Conservation (phyloP, 495 filamentous ascomycete genomes). For the Penicillium alfredii region DNA sequence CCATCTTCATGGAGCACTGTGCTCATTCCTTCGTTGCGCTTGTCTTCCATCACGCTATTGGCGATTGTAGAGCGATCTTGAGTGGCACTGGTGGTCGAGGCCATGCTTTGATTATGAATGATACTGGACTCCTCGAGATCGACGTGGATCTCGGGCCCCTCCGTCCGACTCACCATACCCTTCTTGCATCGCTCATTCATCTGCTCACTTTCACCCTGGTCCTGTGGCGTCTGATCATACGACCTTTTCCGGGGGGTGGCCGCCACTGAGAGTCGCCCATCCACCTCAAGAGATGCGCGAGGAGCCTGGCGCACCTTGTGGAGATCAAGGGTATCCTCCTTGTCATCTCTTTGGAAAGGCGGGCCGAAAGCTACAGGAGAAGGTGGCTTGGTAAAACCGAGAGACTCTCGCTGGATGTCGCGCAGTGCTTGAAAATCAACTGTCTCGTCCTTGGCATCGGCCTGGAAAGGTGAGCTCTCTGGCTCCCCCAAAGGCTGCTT, state of each 20-base stretch:
- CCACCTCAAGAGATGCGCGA: constrained; percentile 11
- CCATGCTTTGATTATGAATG: constrained; percentile 17
- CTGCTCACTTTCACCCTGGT: constrained; percentile 15
- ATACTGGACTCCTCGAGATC: constrained; percentile 28
- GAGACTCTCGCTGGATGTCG: constrained; percentile 1
- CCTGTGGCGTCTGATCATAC: constrained; percentile 34
- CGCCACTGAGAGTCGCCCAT: constrained; percentile 1
- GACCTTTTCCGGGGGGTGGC: constrained; percentile 35
- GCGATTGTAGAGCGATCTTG: constrained; percentile 22
- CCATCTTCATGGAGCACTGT: constrained; percentile 33
- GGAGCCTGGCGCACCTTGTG: constrained; percentile 10
- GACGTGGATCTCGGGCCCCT: constrained; percentile 24
- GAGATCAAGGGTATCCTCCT: constrained; percentile 7
- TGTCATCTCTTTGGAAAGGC: background rate
- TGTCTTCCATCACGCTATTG: constrained; percentile 38
- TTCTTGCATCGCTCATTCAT: constrained; percentile 29
- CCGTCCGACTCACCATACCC: constrained; percentile 21
- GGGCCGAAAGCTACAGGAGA: constrained; percentile 1
- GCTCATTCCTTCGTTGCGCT: constrained; percentile 41
- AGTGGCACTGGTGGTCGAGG: constrained; percentile 11
- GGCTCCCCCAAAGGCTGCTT: constrained; percentile 10
- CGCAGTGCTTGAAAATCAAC: background rate
- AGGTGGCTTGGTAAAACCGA: constrained; percentile 1
- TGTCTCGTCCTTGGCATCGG: constrained; percentile 7
- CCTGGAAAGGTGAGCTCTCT: constrained; percentile 31